Conservation (phyloP, 331 rosid genomes). For the Telfairia occidentalis region DNA sequence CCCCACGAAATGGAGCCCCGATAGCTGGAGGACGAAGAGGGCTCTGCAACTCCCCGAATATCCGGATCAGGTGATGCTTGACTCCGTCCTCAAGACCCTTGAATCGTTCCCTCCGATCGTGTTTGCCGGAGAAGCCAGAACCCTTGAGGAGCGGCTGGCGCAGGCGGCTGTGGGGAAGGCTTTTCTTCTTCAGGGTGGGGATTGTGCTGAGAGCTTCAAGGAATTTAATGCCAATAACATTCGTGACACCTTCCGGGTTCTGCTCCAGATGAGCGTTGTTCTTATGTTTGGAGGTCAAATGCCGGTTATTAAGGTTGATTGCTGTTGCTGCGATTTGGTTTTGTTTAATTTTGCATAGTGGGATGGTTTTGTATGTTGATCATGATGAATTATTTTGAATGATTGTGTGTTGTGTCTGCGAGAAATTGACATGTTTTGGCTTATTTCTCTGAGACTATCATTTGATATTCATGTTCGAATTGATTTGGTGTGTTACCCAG, state of each 20-base stretch:
- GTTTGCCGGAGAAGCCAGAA: slow-evolving; percentile 33
- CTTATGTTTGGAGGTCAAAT: slow-evolving; percentile 79
- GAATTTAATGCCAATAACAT: slow-evolving; percentile 66
- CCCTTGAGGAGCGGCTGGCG: slow-evolving; percentile 30
- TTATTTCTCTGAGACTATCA: background rate
- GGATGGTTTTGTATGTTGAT: background rate
- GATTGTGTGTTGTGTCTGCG: background rate
- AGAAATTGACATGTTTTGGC: background rate
- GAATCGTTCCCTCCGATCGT: slow-evolving; percentile 37
- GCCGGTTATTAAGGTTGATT: slow-evolving; percentile 59
- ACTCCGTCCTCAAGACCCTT: slow-evolving; percentile 25
- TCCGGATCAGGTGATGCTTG: slow-evolving; percentile 23
- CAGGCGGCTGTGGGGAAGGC: slow-evolving; percentile 33
- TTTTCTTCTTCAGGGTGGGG: slow-evolving; percentile 71
- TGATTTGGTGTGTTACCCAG: background rate
- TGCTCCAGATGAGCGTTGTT: slow-evolving; percentile 72
- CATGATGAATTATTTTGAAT: background rate
- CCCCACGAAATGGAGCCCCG: slow-evolving; percentile 20
- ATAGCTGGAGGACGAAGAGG: slow-evolving; percentile 30
- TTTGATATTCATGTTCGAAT: background rate
- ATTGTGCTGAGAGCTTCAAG: slow-evolving; percentile 86
- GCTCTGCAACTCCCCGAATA: slow-evolving; percentile 34
- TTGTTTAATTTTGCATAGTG: background rate
- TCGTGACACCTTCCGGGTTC: slow-evolving; percentile 62
- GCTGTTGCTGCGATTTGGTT: background rate